Conservation (phyloP, 208 protist species). For the Leishmania tarentolae region DNA sequence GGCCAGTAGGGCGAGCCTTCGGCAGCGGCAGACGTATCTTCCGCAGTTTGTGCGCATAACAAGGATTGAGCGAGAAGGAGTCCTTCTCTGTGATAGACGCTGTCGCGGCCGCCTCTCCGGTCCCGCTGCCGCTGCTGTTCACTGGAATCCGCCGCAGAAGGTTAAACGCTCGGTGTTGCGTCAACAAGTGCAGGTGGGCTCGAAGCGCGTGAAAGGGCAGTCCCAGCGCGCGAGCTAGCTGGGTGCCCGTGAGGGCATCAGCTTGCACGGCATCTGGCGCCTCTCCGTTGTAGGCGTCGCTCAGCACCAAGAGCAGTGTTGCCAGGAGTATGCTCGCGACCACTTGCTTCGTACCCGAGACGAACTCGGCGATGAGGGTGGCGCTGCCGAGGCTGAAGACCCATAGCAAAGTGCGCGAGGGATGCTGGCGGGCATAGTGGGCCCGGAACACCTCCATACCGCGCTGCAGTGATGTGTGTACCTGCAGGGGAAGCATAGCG, state of each 20-base stretch:
- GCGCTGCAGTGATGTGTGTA: constrained; percentile 40
- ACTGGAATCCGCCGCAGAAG: constrained; percentile 18
- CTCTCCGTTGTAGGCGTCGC: constrained; percentile 35
- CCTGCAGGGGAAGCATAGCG: constrained; percentile 45
- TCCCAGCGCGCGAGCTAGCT: constrained; percentile 21
- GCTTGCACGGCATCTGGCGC: background rate
- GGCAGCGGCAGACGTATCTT: constrained; percentile 60
- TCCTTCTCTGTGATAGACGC: constrained; percentile 35
- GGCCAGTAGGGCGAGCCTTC: constrained; percentile 15
- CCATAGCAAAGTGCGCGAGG: constrained; percentile 70
- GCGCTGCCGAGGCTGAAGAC: constrained; percentile 63
- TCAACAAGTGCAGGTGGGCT: constrained; percentile 27
- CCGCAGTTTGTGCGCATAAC: constrained; percentile 52
- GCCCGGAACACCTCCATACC: constrained; percentile 46
- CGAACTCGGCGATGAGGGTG: constrained; percentile 51
- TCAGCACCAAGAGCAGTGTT: constrained; percentile 67
- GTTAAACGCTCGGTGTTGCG: constrained; percentile 32
- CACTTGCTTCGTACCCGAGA: constrained; percentile 57
- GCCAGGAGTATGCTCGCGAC: constrained; percentile 56
- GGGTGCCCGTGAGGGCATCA: constrained; percentile 21
- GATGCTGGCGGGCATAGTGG: constrained; percentile 60
- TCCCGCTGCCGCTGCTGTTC: background rate
- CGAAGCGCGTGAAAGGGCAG: constrained; percentile 34
- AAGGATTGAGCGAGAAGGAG: constrained; percentile 51
- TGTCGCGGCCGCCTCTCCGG: background rate